A percentile compares a stretch with the other conserved stretches of the same genome.
phyloP scores from a whole-genome alignment of 768 basidiomycete genomes.

The Phaeotremella skinneri region DNA sequence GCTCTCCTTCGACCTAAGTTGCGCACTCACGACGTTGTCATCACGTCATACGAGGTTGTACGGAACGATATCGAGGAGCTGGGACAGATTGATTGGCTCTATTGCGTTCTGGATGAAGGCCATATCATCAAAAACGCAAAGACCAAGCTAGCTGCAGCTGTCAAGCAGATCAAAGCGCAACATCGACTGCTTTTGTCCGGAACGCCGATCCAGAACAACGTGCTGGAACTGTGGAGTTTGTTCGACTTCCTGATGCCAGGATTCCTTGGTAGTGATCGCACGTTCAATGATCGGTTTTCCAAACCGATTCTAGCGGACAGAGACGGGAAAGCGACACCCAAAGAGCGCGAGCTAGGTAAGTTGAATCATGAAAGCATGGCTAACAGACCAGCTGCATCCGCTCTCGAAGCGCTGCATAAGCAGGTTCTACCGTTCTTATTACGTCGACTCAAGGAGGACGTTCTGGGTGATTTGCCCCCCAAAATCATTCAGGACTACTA shows the following conservation, averaged over 20 bases:
- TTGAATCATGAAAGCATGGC: slow-evolving; percentile 21
- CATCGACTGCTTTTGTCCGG: slow-evolving; percentile 94
- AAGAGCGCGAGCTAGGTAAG: slow-evolving; percentile 89
- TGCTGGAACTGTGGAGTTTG: slow-evolving; percentile 94
- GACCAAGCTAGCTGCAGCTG: slow-evolving; percentile 94
- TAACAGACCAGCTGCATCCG: slow-evolving; percentile 69
- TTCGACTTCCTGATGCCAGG: slow-evolving; percentile 99
- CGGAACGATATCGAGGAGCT: slow-evolving; percentile 84
- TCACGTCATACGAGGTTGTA: slow-evolving; percentile 96
- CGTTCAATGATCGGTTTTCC: slow-evolving; percentile 92
- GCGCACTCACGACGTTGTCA: slow-evolving; percentile 76
- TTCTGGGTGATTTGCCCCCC: slow-evolving; percentile 88
- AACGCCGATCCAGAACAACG: slow-evolving; percentile 98
- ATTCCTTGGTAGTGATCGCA: slow-evolving; percentile 90
- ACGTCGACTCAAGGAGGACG: slow-evolving; percentile 94
- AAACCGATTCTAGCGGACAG: slow-evolving; percentile 93
- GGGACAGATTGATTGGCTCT: slow-evolving; percentile 77
- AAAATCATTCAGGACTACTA: slow-evolving; percentile 99
- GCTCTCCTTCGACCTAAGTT: slow-evolving; percentile 65
- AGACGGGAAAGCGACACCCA: slow-evolving; percentile 79
- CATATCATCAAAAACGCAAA: slow-evolving; percentile 99
- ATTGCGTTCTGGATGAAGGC: slow-evolving; percentile 96
- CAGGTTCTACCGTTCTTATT: slow-evolving; percentile 98
- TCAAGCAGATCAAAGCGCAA: slow-evolving; percentile 82
- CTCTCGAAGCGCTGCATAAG: slow-evolving; percentile 93